phyloP scores from a whole-genome alignment of 148 eudicot species.

The Arbutus unedo region DNA sequence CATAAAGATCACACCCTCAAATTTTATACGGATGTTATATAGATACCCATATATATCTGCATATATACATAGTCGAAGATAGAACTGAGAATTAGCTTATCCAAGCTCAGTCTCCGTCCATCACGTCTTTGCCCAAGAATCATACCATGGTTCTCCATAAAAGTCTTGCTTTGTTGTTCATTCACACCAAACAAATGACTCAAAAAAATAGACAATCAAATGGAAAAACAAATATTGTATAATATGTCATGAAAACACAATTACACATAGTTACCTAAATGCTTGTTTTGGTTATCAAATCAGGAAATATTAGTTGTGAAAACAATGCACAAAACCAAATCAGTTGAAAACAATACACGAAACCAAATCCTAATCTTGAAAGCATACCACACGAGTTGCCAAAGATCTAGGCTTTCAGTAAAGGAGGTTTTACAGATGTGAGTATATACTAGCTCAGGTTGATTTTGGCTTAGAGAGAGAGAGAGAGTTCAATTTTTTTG shows the following conservation, averaged over 20 bases:
- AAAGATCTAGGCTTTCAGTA: background rate
- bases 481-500: background rate
- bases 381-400: background rate
- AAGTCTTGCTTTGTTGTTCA: background rate
- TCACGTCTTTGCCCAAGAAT: slow-evolving; percentile 31
- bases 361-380: background rate
- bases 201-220: background rate
- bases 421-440: background rate
- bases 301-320: background rate
- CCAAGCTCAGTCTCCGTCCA: slow-evolving; percentile 17
- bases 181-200: background rate
- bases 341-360: background rate
- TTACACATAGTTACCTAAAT: background rate
- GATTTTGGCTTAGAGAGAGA: background rate
- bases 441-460: background rate
- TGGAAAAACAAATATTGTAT: background rate
- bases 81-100: background rate
- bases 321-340: background rate
- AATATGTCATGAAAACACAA: background rate
- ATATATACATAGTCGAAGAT: background rate
- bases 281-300: background rate
- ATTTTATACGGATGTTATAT: no score
- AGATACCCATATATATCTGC: no score
- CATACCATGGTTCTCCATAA: slow-evolving; percentile 41
- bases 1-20: no score